Evolutionary conservation across 2,329 filamentous ascomycete genomes (phyloP).

Genomic region (Xylaria sp.): DNA sequence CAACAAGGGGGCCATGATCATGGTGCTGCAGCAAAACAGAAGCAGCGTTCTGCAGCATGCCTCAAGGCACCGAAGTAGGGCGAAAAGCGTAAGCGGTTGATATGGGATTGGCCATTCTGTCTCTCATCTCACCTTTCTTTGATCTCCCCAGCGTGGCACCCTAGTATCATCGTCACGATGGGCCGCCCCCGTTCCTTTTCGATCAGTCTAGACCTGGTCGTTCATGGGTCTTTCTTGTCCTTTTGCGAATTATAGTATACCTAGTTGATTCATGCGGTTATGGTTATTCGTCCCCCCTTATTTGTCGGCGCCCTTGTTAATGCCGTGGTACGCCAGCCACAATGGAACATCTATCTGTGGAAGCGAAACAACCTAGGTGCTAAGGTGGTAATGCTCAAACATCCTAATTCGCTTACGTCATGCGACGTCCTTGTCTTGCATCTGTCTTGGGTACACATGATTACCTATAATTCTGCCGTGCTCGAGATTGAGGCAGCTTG

Average conservation of each 20-base stretch:
- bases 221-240: not conserved
- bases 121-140: constrained; percentile 3
- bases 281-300: not conserved
- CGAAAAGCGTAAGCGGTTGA: not conserved
- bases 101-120: constrained; percentile 9
- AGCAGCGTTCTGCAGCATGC: constrained; percentile 12
- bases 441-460: not conserved
- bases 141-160: not conserved
- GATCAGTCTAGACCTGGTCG: not conserved
- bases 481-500: not conserved
- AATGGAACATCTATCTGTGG: not conserved
- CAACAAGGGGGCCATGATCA: constrained; percentile 9
- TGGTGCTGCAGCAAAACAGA: constrained; percentile 3
- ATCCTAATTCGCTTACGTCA: not conserved
- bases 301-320: not conserved
- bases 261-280: not conserved
- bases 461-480: not conserved
- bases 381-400: not conserved
- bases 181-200: not conserved
- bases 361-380: not conserved
- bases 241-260: constrained; percentile 2
- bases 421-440: not conserved
- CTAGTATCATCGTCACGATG: not conserved
- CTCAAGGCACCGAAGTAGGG: constrained; percentile 1
- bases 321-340: not conserved